Base-by-base conservation (phyloP, 495 filamentous ascomycete species). In the Penicillium crystallinum region DNA sequence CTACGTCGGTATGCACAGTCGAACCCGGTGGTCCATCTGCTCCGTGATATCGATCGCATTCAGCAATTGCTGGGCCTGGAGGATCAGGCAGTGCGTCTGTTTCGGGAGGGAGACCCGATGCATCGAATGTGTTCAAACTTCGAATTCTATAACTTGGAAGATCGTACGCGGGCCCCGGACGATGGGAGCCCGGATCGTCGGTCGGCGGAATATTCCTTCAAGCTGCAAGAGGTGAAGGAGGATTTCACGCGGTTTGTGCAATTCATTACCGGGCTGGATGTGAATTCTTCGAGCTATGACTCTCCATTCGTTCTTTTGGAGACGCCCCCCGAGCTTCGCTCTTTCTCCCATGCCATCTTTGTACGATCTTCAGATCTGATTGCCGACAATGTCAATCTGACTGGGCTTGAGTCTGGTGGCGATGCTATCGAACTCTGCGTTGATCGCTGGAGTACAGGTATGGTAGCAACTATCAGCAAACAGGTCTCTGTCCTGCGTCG, bases 141-240 rank as follows among this genome's bases (percentile, higher is more conserved):
- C 33, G 88, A 91, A 62, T 91, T 85, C 59, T 91, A 85, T 71
- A 93, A 93, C 56, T 64, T 89, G 35, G 81, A 81, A 71, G 68
- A 75, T 34, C 63, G 64, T 14, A 72, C 68, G 3, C 65, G 59
- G 33, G 54, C 54, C 22, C 35, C 42, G 4, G 69, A 69, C 9
- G 63, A 72, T 42, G 67, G 60, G 25, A 63, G 55, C n/a, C 65
- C 62, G 12, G 80, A 65, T 67, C 79, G 57, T 57, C 69, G 54
- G 15, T 77, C 74, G 4, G 68, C 72, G 3, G 78, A 78, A 5
- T 78, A 81, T 15, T 86, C 85, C 33, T 82, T 88, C 46, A 88
- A 82, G 40, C 67, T 93, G 17, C 86, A 90, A 51, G 73, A 81
- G 38, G 86, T 80, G 18, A 88, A 89, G 56, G 80, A 87, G 54